Conservation (phyloP, 2,329 filamentous ascomycete genomes). For the Thielaviopsis punctulata region DNA sequence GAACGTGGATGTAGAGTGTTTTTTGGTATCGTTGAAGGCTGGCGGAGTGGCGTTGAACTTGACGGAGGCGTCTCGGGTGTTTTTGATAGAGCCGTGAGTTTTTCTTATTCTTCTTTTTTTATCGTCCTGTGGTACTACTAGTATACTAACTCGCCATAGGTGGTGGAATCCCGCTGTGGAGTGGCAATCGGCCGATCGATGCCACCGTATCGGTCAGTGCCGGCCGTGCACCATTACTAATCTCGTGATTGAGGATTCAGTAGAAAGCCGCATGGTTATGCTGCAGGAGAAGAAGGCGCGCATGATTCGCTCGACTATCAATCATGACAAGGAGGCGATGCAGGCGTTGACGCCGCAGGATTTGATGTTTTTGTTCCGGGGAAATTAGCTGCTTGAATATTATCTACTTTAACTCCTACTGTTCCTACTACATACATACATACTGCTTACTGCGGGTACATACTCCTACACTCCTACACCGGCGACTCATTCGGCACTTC, state of each 20-base stretch:
- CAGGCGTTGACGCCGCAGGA: constrained; percentile 81
- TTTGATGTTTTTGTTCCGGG: constrained; percentile 91
- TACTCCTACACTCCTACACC: not conserved
- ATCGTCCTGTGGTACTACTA: not conserved
- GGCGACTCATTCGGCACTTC: constrained; percentile 23
- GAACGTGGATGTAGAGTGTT: constrained; percentile 85
- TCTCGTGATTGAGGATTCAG: constrained; percentile 89
- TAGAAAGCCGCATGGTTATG: constrained; percentile 87
- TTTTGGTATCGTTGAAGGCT: constrained; percentile 88
- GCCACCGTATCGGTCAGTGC: constrained; percentile 87
- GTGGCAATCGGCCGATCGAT: constrained; percentile 91
- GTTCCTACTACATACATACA: too few relatives aligned
- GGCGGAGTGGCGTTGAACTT: constrained; percentile 90
- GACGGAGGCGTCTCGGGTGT: constrained; percentile 85
- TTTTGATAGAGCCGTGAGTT: constrained; percentile 86
- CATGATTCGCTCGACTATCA: constrained; percentile 95
- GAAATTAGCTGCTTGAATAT: too few relatives aligned
- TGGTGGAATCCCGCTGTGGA: constrained; percentile 99
- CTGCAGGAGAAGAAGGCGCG: constrained; percentile 97
- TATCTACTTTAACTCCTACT: too few relatives aligned
- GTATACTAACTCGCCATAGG: constrained; percentile 24
- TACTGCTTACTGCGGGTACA: not conserved
- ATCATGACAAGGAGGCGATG: constrained; percentile 79
- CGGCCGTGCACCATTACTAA: constrained; percentile 88
- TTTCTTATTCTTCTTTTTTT: not conserved